Conservation (phyloP, 1,284 basidiomycete species). For the Entoloma clypeatum region DNA sequence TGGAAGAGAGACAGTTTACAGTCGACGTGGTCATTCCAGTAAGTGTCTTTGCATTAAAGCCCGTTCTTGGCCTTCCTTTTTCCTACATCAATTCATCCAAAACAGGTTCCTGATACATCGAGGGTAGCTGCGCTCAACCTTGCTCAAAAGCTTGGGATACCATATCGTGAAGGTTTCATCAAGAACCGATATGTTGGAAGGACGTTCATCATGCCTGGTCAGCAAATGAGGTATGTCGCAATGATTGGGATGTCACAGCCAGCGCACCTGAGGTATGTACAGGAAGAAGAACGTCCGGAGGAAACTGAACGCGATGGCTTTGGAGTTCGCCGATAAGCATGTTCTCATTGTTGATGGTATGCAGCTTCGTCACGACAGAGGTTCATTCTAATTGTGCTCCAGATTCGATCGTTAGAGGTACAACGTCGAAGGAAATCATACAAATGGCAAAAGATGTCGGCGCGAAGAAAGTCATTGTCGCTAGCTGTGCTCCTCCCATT, state of each 20-base stretch:
- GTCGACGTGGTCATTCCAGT: conserved; percentile 98
- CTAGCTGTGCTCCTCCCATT: conserved; percentile 96
- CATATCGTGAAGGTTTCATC: conserved; percentile 98
- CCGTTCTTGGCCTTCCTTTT: neutral
- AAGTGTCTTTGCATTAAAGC: conserved; percentile 22
- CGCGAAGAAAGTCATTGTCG: conserved; percentile 95
- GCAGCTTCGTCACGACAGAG: conserved; percentile 16
- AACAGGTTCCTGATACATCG: conserved; percentile 92
- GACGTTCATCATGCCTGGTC: conserved; percentile 99
- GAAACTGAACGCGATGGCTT: conserved; percentile 99
- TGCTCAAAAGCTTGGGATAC: conserved; percentile 86
- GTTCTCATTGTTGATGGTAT: conserved; percentile 94
- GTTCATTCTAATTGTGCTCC: neutral
- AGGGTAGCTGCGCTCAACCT: conserved; percentile 94
- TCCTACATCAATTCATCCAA: neutral
- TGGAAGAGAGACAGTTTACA: conserved; percentile 64
- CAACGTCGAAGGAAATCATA: conserved; percentile 98
- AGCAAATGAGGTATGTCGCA: conserved; percentile 71
- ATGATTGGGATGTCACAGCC: neutral
- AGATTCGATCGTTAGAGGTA: conserved; percentile 99
- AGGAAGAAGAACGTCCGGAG: conserved; percentile 93
- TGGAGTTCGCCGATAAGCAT: conserved; percentile 92
- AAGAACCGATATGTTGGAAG: conserved; percentile 99
- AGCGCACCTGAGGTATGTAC: conserved; percentile 6
- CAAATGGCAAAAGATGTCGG: conserved; percentile 99